Evolutionary conservation across 2,329 filamentous ascomycete genomes (phyloP).

Genomic region (Phoma herbarum): DNA sequence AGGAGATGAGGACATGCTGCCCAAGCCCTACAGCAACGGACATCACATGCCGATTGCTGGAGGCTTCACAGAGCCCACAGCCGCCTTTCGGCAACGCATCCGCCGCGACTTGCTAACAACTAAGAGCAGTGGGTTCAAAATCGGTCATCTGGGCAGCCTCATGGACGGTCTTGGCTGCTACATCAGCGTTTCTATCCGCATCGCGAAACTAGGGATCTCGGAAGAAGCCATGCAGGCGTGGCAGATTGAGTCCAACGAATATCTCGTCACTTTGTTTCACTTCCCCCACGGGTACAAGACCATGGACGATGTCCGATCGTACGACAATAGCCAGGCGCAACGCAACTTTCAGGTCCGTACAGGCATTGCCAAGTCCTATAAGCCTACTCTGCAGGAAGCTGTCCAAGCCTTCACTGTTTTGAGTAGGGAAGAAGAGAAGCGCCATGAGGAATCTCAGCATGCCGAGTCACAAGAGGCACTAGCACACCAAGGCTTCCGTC

Average conservation of each 20-base stretch:
- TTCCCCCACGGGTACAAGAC: slow-evolving; percentile 69
- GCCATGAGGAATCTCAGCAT: slow-evolving; percentile 32
- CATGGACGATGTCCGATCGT: slow-evolving; percentile 62
- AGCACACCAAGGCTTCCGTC: slow-evolving; percentile 55
- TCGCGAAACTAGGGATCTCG: slow-evolving; percentile 75
- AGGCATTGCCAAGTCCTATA: slow-evolving; percentile 75
- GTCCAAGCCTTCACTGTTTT: slow-evolving; percentile 60
- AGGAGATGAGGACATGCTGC: slow-evolving; percentile 52
- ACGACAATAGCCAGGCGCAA: slow-evolving; percentile 49
- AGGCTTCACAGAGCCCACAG: slow-evolving; percentile 33
- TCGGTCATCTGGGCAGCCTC: slow-evolving; percentile 68
- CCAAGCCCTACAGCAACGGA: slow-evolving; percentile 33
- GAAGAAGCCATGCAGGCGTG: slow-evolving; percentile 80
- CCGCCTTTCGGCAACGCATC: slow-evolving; percentile 54
- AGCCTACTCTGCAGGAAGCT: slow-evolving; percentile 68
- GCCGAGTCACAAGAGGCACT: slow-evolving; percentile 24
- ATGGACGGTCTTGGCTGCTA: slow-evolving; percentile 59
- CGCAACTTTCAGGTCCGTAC: slow-evolving; percentile 67
- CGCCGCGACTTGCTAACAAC: slow-evolving; percentile 68
- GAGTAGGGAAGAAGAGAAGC: slow-evolving; percentile 45
- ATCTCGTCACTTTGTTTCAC: slow-evolving; percentile 76
- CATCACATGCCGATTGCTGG: slow-evolving; percentile 4
- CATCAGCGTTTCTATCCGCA: slow-evolving; percentile 73
- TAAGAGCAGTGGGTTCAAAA: slow-evolving; percentile 72
- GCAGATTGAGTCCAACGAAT: slow-evolving; percentile 72